Percentiles rank a stretch among this genome's conserved stretches.
These are phyloP conservation scores for Porcisia deanei DNA, from an alignment of 208 protist genomes.

Conservation along the genomic window DNA sequence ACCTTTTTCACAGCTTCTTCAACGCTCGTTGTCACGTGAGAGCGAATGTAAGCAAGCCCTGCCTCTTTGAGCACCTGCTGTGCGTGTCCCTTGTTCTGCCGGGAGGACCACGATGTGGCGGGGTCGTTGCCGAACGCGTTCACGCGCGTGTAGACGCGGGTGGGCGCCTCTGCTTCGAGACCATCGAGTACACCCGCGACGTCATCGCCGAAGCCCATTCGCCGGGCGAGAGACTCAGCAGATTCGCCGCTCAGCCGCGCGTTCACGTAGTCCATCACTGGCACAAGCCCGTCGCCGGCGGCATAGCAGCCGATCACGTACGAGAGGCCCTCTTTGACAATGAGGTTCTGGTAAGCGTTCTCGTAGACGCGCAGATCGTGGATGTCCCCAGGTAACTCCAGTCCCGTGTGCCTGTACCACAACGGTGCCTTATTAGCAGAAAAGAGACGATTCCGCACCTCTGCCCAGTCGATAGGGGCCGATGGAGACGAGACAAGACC, in stretches of 20 bases:
- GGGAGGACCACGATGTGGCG: constrained; percentile 46
- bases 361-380: constrained; percentile 29
- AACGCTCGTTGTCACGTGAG: constrained; percentile 31
- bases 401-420: constrained; percentile 18
- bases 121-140: constrained; percentile 64
- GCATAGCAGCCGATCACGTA: constrained; percentile 70
- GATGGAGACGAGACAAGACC: not conserved
- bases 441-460: constrained; percentile 22
- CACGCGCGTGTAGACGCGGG: constrained; percentile 7
- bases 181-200: constrained; percentile 8
- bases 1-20: constrained; percentile 34
- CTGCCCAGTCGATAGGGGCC: constrained; percentile 22
- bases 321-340: constrained; percentile 49
- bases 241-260: constrained; percentile 35
- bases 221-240: constrained; percentile 27
- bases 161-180: constrained; percentile 6
- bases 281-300: constrained; percentile 52
- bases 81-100: constrained; percentile 71
- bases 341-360: constrained; percentile 47
- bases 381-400: constrained; percentile 11
- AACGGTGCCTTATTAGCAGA: constrained; percentile 16
- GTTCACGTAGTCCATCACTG: constrained; percentile 71
- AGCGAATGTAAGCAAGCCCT: constrained; percentile 69
- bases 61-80: constrained; percentile 53
- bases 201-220: constrained; percentile 12